phyloP scores from a whole-genome alignment of 805 yeast species.

The Cyberlindnera galapagoensis region DNA sequence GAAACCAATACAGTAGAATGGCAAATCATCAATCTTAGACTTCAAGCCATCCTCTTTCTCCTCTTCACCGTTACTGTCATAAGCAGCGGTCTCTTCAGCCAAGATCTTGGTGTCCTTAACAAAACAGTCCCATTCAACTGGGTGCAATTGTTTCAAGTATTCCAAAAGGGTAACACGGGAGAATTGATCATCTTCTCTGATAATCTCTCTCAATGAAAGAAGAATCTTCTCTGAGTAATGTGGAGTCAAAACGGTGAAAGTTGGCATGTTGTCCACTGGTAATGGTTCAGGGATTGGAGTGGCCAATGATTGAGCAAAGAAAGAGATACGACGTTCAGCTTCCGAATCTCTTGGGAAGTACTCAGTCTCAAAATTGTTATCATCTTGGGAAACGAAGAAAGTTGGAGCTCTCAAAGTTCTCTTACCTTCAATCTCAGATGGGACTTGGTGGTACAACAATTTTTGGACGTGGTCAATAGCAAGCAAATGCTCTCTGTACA shows the following conservation, averaged over 20 bases:
- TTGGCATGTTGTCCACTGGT: conserved; percentile 99
- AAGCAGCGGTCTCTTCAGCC: conserved; percentile 90
- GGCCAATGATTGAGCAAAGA: conserved; percentile 98
- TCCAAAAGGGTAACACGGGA: conserved; percentile 92
- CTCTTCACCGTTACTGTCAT: conserved; percentile 36
- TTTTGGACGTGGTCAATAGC: conserved; percentile 99
- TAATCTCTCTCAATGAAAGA: conserved; percentile 89
- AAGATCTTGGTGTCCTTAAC: conserved; percentile 92
- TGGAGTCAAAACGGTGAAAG: conserved; percentile 94
- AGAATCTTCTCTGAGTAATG: conserved; percentile 94
- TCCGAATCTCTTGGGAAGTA: conserved; percentile 96
- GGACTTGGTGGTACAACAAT: conserved; percentile 96
- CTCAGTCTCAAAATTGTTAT: conserved; percentile 84
- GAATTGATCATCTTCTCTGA: conserved; percentile 94
- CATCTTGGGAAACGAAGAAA: conserved; percentile 97
- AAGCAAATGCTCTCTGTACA: conserved; percentile 98
- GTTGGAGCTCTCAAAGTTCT: conserved; percentile 98
- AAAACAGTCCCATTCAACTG: conserved; percentile 96
- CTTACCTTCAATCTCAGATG: conserved; percentile 96
- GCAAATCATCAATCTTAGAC: conserved; percentile 83
- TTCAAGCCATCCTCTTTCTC: conserved; percentile 63
- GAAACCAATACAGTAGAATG: conserved; percentile 95
- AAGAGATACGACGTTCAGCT: conserved; percentile 98
- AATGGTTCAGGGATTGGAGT: conserved; percentile 98
- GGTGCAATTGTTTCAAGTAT: conserved; percentile 90